Conservation (phyloP, 345 rosid species). For the Boechera divaricarpa region DNA sequence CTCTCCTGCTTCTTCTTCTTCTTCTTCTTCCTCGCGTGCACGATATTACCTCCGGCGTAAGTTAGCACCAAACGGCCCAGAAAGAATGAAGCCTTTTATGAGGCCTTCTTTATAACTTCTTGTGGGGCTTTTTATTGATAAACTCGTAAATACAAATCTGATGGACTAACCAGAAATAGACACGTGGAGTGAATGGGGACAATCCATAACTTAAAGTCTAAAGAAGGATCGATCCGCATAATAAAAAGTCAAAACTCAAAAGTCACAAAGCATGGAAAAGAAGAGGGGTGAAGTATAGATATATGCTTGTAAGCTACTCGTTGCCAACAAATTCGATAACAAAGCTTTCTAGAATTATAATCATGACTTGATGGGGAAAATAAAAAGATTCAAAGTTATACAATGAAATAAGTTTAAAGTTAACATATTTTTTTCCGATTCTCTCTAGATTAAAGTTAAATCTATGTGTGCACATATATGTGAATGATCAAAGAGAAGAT, state of each 20-base stretch:
- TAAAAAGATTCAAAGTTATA: neutral
- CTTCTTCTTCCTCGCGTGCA: conserved; percentile 41
- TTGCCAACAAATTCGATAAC: neutral
- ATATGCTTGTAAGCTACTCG: conserved; percentile 34
- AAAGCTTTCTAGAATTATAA: neutral
- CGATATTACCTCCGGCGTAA: conserved; percentile 34
- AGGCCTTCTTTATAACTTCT: neutral
- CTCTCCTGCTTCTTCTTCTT: neutral
- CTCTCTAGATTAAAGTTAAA: too few relatives aligned
- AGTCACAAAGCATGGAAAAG: conserved; percentile 6
- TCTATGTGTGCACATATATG: neutral
- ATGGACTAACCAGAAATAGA: neutral
- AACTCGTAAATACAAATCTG: too few relatives aligned
- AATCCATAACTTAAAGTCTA: neutral
- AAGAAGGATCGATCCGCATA: neutral
- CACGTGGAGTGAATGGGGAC: neutral
- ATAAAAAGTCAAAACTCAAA: neutral
- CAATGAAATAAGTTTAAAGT: neutral
- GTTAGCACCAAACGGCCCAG: conserved; percentile 25
- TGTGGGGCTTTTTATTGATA: conserved; percentile 7
- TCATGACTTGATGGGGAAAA: neutral
- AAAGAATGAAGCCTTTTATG: conserved; percentile 4
- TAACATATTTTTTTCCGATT: neutral
- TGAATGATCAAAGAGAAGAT: neutral
- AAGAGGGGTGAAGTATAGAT: conserved; percentile 7